phyloP scores from a whole-genome alignment of 1,284 basidiomycete species.

The Trichosporon asahii region DNA sequence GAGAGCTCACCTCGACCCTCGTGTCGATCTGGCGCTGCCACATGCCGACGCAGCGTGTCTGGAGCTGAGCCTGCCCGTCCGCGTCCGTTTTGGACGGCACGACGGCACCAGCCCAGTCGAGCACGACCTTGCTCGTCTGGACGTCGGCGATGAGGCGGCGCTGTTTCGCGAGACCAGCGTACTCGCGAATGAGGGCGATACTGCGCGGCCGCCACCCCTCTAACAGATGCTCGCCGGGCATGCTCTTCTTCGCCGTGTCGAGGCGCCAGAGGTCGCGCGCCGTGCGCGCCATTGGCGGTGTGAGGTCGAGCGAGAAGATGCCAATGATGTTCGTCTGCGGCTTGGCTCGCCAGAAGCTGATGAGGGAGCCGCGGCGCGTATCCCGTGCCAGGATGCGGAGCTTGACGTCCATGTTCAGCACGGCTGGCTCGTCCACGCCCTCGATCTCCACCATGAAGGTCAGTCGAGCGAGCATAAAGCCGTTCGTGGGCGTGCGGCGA shows the following conservation, averaged over 20 bases:
- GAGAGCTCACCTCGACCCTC: slow-evolving; percentile 62
- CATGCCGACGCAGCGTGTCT: slow-evolving; percentile 64
- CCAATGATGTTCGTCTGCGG: slow-evolving; percentile 51
- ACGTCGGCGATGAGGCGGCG: slow-evolving; percentile 80
- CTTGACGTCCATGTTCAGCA: slow-evolving; percentile 82
- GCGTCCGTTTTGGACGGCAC: slow-evolving; percentile 49
- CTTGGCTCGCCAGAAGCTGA: slow-evolving; percentile 66
- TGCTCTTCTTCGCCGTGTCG: slow-evolving; percentile 90
- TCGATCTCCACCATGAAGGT: slow-evolving; percentile 77
- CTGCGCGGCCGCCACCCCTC: slow-evolving; percentile 80
- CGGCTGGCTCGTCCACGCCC: slow-evolving; percentile 73
- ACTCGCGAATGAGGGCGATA: slow-evolving; percentile 81
- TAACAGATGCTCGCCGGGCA: slow-evolving; percentile 81
- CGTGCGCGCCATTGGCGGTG: slow-evolving; percentile 79
- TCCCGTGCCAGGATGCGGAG: slow-evolving; percentile 83
- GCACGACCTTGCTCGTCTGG: slow-evolving; percentile 75
- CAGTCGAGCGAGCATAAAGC: slow-evolving; percentile 75
- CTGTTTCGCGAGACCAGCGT: slow-evolving; percentile 64
- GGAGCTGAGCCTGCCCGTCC: slow-evolving; percentile 62
- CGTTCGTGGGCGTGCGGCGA: slow-evolving; percentile 70
- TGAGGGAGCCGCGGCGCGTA: slow-evolving; percentile 67
- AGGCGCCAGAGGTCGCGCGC: slow-evolving; percentile 88
- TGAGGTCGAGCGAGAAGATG: slow-evolving; percentile 74
- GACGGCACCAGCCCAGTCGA: slow-evolving; percentile 51
- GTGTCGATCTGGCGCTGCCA: slow-evolving; percentile 82